Evolutionary conservation across 169 alveolate genomes (phyloP), one percentile per base, ranked within the genome.

Genomic region (Plasmodium chabaudi): DNA sequence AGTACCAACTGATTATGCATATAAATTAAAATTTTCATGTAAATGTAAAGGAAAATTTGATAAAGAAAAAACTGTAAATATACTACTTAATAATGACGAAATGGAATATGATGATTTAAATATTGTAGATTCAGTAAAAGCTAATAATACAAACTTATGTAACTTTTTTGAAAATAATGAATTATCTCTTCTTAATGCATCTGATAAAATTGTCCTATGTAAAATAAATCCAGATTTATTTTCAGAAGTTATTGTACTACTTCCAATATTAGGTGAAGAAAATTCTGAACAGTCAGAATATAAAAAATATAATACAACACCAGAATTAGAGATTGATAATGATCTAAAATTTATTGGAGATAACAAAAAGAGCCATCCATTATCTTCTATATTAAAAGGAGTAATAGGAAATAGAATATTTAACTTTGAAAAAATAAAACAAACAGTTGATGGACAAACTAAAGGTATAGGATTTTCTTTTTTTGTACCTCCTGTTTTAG

Each of bases 391-490:
- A 13, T 47, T 82, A 42, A 68, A 82, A 47, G 90, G 90, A n/a
- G 90, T 82, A 10, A 67, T 21, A 34, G 90, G 90, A 55, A 59
- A 56, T 82, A 39, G 82, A 44, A 15, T 10, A 12, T 82, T 82
- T 23, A 56, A 34, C 1, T 82, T 82, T 71, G 39, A 65, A 46
- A 82, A 82, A 55, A 42, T 55, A 21, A 34, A 34, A 34, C 42
- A 34, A 34, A 34, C 42, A 34, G 0, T 34, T 34, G 42, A 34
- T 34, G 42, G 42, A 3, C 57, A 27, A 21, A 56, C 34, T 17
- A 82, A 67, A 10, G 90, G 90, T 13, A 42, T 44, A n/a, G 90
- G 90, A 59, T 44, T 82, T 17, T 56, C 74, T 49, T 82, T 82
- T 60, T 53, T 82, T 44, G 47, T 82, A n/a, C 90, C 90, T 15